Base-by-base conservation (phyloP, 345 rosid genomes). In the Zanthoxylum bungeanum region DNA sequence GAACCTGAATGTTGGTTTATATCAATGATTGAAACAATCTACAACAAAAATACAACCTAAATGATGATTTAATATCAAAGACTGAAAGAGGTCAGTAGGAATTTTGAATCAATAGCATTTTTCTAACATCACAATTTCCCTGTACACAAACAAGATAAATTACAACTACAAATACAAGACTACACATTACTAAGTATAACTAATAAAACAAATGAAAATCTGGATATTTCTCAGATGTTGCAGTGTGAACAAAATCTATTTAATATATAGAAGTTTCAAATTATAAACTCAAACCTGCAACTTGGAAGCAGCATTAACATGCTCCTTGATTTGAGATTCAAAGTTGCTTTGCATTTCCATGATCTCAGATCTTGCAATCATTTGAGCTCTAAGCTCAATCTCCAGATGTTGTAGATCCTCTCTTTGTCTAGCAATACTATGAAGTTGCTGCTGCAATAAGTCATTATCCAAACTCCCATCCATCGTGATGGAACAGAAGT, bases 381-480 rank as follows among this genome's bases (percentile, higher is more conserved):
- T 63, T 71, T 81, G 97, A n/a, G 92, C 91, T 85, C 89, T 84
- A 36, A 96, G 88, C 65, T 85, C 93, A 76, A 87, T 86, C 82
- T 96, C 99, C 79, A 83, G 47, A 58, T 80, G 87, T 58, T 89
- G 89, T 61, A 96, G 78, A 66, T 93, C 96, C 71, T 86, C 95
- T 74, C 93, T 89, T 68, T 88, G 85, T 50, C 84, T 85, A 30
- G 89, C 51, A 80, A 96, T 59, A 42, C 70, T 52, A 47, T 78
- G 86, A 71, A 96, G 80, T 31, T 76, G 84, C 84, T 85, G 97
- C 86, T 85, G 93, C 79, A 86, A 72, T 47, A 89, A 72, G 60
- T 86, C 89, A 70, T 69, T 77, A 57, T 76, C 86, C 34, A 81
- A 74, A 69, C 62, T 78, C 55, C 85, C 88, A 77, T 93, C 91